These are phyloP conservation scores for Sphagnum contortum DNA, from an alignment of 225 moss, liverwort and hornwort species.

Conservation along the genomic window DNA sequence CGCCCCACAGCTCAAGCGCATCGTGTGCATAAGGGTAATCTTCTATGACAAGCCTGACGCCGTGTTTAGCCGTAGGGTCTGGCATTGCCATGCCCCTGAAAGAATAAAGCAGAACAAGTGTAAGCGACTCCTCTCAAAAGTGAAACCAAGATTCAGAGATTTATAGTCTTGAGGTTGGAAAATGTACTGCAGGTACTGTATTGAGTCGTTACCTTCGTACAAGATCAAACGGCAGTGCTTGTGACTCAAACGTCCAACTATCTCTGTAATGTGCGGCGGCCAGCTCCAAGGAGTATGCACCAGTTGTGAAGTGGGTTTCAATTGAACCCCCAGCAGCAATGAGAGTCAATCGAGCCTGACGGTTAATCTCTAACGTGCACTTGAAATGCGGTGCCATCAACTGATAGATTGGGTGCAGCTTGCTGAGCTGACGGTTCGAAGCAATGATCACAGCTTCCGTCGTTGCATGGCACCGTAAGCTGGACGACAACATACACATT, in stretches of 20 bases:
- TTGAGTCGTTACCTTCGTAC: neutral
- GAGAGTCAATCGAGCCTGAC: neutral
- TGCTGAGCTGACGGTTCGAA: slow-evolving; percentile 6
- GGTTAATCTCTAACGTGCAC: slow-evolving; percentile 4
- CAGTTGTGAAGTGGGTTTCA: slow-evolving; percentile 1
- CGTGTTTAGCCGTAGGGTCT: slow-evolving; percentile 19
- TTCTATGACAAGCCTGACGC: slow-evolving; percentile 47
- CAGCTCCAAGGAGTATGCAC: neutral
- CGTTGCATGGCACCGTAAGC: neutral
- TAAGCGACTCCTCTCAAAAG: neutral
- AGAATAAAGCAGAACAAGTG: neutral
- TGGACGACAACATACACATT: too few relatives aligned
- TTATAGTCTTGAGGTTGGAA: too few relatives aligned
- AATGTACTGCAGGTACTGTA: neutral
- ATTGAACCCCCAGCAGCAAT: slow-evolving; percentile 1
- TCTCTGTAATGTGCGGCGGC: neutral
- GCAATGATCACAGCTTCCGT: slow-evolving; percentile 6
- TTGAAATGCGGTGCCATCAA: slow-evolving; percentile 4
- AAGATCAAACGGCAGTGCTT: slow-evolving; percentile 3
- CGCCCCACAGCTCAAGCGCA: slow-evolving; percentile 31
- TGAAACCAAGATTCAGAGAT: too few relatives aligned
- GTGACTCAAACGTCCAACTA: slow-evolving; percentile 4
- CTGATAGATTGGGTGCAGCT: slow-evolving; percentile 2
- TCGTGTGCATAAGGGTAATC: slow-evolving; percentile 67
- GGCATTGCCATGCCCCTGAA: slow-evolving; percentile 60